Base-by-base conservation (phyloP, 1,284 basidiomycete genomes). In the Ceratobasidium sp. region DNA sequence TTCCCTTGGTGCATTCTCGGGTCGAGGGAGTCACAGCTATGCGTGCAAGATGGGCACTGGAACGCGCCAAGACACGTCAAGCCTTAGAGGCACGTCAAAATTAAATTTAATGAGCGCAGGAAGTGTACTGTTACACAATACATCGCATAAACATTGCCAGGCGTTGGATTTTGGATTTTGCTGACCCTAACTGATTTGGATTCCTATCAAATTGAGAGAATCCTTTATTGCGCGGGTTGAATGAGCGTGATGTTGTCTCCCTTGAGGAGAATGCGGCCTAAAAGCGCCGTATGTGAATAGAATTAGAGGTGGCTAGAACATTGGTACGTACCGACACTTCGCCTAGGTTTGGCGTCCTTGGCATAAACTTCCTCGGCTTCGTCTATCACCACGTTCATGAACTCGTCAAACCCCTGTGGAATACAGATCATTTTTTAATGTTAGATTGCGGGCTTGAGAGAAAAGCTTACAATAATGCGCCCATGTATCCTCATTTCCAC, bases 371-470 rank as follows among this genome's bases (percentile, higher is more conserved):
- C 97, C 70, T 87, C 86, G 44, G 96, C 93, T 71, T 98, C 93
- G 75, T 98, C 95, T n/a, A 98, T 82, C 23, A 98, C 93, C 21
- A 99, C 82, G 77, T 99, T 99, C 97, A 99, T 99, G 80, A 99
- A 99, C 79, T 99, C 97, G 78, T 99, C 97, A 76, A 99, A 99
- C 23, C 97, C 97, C 96, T 97, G 78, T n/a, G 72, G 50, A 67
- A 36, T 47, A 70, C 56, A 62, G 16, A 4, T 33, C 75, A 76
- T 73, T 44, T 42, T 19, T 72, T 68, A 49, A 50, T 53, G 42
- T 19, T 36, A 71, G 41, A 66, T 8, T 46, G 68, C 29, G 47
- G 49, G 39, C 39, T 30, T 39, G 29, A 21, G 21, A 69, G 69
- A 71, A 71, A 72, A 73, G 88, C 91, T 79, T 79, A 96, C 95